A percentile compares a stretch with the other conserved stretches of the same genome.
Conservation (phyloP, 1,284 basidiomycete species). For the Trametes sp. region DNA sequence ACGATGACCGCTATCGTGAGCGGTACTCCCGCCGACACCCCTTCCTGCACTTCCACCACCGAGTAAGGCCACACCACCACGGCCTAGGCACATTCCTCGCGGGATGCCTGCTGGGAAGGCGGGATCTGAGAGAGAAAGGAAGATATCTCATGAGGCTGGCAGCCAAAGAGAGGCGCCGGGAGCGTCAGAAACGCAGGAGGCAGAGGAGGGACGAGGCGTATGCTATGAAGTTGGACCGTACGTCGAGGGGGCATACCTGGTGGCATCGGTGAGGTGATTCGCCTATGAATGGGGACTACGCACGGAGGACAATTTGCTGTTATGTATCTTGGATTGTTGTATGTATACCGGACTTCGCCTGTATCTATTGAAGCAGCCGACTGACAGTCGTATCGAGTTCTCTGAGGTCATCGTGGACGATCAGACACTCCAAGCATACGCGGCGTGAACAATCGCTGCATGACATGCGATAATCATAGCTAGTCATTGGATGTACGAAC, state of each 20-base stretch:
- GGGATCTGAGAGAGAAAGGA: conserved; percentile 24
- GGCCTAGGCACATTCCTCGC: conserved; percentile 35
- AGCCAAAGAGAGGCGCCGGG: conserved; percentile 29
- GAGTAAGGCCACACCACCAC: conserved; percentile 36
- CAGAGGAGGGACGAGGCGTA: conserved; percentile 28
- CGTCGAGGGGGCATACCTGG: conserved; percentile 22
- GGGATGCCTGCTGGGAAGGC: conserved; percentile 30
- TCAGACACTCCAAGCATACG: no score
- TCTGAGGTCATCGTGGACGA: no score
- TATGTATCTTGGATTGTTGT: background rate
- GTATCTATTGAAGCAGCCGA: background rate
- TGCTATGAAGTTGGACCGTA: conserved; percentile 23
- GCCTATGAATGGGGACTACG: background rate
- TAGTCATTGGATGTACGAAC: no score
- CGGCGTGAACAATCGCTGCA: no score
- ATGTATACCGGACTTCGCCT: background rate
- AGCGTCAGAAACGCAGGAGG: conserved; percentile 31
- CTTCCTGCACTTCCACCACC: conserved; percentile 37
- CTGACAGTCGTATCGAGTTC: no score
- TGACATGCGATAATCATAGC: no score
- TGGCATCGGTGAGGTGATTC: conserved; percentile 21
- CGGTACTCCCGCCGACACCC: conserved; percentile 19
- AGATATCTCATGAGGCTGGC: conserved; percentile 19
- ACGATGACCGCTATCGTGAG: conserved; percentile 25
- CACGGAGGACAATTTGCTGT: background rate